Evolutionary conservation across 148 eudicot species (phyloP).

Genomic region (Vaccinium macrocarpon): DNA sequence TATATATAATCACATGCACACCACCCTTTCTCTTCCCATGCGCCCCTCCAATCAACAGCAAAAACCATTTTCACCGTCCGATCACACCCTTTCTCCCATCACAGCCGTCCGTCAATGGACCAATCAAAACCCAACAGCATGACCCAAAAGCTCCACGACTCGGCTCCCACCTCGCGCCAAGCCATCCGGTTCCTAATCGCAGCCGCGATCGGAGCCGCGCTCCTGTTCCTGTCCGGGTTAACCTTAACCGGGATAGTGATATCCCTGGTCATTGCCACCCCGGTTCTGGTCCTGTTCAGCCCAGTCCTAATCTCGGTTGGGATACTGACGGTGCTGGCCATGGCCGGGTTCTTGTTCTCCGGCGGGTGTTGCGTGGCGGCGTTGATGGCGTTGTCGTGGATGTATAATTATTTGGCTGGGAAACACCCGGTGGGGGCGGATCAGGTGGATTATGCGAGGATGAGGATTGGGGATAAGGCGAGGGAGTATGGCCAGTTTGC

Average conservation of each 20-base stretch:
- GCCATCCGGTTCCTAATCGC: background rate
- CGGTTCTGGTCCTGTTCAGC: conserved; percentile 26
- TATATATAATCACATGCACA: background rate
- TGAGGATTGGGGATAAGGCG: conserved; percentile 26
- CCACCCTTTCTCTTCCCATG: background rate
- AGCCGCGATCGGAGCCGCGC: conserved; percentile 14
- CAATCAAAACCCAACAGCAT: conserved; percentile 14
- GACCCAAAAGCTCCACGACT: conserved; percentile 19
- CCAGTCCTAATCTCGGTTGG: conserved; percentile 36
- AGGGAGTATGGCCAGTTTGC: background rate
- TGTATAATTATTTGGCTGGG: conserved; percentile 36
- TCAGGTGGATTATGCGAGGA: conserved; percentile 32
- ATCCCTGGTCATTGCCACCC: conserved; percentile 19
- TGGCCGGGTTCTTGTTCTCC: conserved; percentile 32
- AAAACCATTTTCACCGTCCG: background rate
- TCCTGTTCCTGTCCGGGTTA: conserved; percentile 26
- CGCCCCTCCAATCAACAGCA: background rate
- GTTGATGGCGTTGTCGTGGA: conserved; percentile 4
- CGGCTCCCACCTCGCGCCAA: conserved; percentile 19
- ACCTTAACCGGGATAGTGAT: conserved; percentile 22
- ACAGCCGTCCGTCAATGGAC: conserved; percentile 14
- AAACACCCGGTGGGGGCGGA: conserved; percentile 34
- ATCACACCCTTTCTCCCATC: background rate
- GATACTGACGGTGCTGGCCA: conserved; percentile 18
- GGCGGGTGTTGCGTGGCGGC: conserved; percentile 37